Evolutionary conservation across 1,284 basidiomycete species (phyloP), one percentile per base, ranked within the genome.

Genomic region (Porodaedalea pini): DNA sequence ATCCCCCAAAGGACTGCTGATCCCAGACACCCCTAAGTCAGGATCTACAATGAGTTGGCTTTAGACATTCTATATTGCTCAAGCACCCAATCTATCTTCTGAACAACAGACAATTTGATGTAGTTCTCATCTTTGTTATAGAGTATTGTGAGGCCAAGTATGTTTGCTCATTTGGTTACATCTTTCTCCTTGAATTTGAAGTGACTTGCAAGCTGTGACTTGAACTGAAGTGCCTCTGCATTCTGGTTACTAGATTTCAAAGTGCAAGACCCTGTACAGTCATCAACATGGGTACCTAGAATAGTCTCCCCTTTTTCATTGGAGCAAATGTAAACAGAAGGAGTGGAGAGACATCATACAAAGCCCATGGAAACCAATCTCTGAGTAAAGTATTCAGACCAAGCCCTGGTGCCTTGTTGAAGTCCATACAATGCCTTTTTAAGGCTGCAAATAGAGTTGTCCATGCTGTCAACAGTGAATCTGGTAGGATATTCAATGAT

Each of bases 251-350:
- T n/a, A n/a, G n/a, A 37, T 8, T 8, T 8, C 36, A 37, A 37
- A 8, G 8, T 37, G 4, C 23, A 31, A 2, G 21, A 8, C 39
- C 61, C 60, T 0, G 65, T 66, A 3, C 68, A 66, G 60, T 73
- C 70, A 52, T 73, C 66, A 44, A 73, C 67, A 17, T 70, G 68
- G 34, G 70, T 63, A 1, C 62, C 62, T n/a, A 68, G 65, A n/a
- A 73, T 51, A 17, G 69, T 64, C 4, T 59, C 62, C 8, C 56
- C 59, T 11, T 59, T 56, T 48, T 60, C 60, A 11, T 58, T 37
- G 15, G 62, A 44, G 41, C 63, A 64, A 54, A 65, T 65, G 59
- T 67, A 72, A 17, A 70, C 54, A 17, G 65, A 63, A 17, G 67
- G 57, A 37, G 70, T 64, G 4, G 61, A 54, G 2, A 54, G 29